Evolutionary conservation across 75 land plant species (phyloP).

Genomic region (Isoetes taiwanensis): DNA sequence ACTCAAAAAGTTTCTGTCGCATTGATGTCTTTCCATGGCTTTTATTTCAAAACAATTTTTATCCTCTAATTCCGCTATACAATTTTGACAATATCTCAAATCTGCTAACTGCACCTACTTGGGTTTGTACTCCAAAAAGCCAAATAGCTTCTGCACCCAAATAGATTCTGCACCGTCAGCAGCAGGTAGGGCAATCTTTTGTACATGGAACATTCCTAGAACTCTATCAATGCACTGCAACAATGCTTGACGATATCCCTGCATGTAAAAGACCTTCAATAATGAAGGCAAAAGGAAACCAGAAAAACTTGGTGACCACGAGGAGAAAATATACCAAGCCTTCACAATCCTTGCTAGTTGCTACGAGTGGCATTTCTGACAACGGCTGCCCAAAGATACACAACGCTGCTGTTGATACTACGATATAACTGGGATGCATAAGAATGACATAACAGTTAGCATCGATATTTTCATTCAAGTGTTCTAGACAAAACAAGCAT

Average conservation of each 20-base stretch:
- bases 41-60: too few species aligned
- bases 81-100: too few species aligned
- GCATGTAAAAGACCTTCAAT: not conserved
- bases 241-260: slow-evolving; percentile 71
- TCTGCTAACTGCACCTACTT: too few species aligned
- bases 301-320: too few species aligned
- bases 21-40: too few species aligned
- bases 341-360: slow-evolving; percentile 44
- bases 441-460: not conserved
- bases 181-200: slow-evolving; percentile 62
- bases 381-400: slow-evolving; percentile 65
- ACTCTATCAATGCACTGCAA: slow-evolving; percentile 55
- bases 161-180: slow-evolving; percentile 62
- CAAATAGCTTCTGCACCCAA: slow-evolving; percentile 82
- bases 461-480: not conserved
- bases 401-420: slow-evolving; percentile 60
- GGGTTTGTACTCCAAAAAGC: slow-evolving; percentile 49
- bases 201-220: slow-evolving; percentile 41
- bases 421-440: slow-evolving; percentile 39
- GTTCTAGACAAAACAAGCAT: not conserved
- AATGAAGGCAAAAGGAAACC: too few species aligned
- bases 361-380: slow-evolving; percentile 78
- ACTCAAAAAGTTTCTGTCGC: too few species aligned
- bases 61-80: too few species aligned
- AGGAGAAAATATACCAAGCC: slow-evolving; percentile 59